Conservation (phyloP, 2,329 filamentous ascomycete species). For the Aspergillus uvarum region DNA sequence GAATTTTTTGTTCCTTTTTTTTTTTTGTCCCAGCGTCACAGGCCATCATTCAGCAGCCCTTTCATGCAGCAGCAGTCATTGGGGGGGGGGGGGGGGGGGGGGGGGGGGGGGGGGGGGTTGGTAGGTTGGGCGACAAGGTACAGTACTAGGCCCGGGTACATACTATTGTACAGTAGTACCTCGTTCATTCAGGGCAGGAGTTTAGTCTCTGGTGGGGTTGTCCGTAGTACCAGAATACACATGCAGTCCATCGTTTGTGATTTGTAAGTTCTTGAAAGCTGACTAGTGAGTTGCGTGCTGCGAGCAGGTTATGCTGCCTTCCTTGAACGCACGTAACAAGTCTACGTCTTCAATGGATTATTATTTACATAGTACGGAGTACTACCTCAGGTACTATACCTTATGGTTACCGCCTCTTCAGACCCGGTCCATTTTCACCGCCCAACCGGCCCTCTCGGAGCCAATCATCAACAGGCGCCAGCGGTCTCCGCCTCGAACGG, state of each 20-base stretch:
- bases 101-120: neutral
- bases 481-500: neutral
- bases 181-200: neutral
- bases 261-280: too few species aligned
- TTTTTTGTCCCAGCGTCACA: neutral
- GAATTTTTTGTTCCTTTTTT: too few species aligned
- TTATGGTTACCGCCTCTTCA: neutral
- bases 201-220: neutral
- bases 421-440: neutral
- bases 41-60: neutral
- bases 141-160: neutral
- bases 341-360: too few species aligned
- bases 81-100: neutral
- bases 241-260: too few species aligned
- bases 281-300: too few species aligned
- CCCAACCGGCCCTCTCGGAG: neutral
- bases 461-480: neutral
- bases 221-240: neutral
- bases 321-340: too few species aligned
- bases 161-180: too few species aligned
- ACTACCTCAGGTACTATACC: too few species aligned
- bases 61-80: neutral
- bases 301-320: too few species aligned
- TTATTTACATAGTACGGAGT: too few species aligned
- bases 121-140: neutral